Evolutionary conservation across 768 basidiomycete species (phyloP).

Genomic region (Piloderma croceum): DNA sequence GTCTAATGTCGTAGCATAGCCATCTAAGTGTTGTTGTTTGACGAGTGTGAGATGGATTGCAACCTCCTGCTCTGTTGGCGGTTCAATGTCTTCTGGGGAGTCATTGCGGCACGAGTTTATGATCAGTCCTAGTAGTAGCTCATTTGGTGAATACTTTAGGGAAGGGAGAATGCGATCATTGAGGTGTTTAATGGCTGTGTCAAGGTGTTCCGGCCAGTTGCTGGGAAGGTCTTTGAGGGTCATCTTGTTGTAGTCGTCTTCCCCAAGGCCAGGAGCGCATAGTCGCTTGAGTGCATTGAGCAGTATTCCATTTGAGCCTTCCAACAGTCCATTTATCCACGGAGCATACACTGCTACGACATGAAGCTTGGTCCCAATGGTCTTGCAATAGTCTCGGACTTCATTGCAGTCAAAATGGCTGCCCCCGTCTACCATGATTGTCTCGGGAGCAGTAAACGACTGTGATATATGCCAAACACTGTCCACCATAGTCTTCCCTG

Average conservation of each 20-base stretch:
- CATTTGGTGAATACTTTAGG: too few species aligned
- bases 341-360: slow-evolving; percentile 18
- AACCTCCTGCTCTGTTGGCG: slow-evolving; percentile 4
- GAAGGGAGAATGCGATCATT: too few species aligned
- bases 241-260: too few species aligned
- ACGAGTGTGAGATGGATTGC: too few species aligned
- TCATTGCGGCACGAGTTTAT: slow-evolving; percentile 19
- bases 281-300: slow-evolving; percentile 13
- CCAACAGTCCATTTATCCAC: slow-evolving; percentile 25
- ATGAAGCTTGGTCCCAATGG: slow-evolving; percentile 10
- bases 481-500: too few species aligned
- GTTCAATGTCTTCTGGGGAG: slow-evolving; percentile 12
- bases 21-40: slow-evolving; percentile 26
- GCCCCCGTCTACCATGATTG: slow-evolving; percentile 21
- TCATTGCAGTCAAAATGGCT: slow-evolving; percentile 17
- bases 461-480: slow-evolving; percentile 12
- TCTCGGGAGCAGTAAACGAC: slow-evolving; percentile 5
- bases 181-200: too few species aligned
- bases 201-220: slow-evolving; percentile 19
- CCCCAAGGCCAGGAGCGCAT: slow-evolving; percentile 18
- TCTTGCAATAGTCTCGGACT: slow-evolving; percentile 12
- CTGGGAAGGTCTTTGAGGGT: slow-evolving; percentile 12
- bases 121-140: slow-evolving; percentile 25
- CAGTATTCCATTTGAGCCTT: slow-evolving; percentile 19
- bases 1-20: slow-evolving; percentile 15